Base-by-base conservation (phyloP, 306 rosid species). In the Ziziphus jujuba region DNA sequence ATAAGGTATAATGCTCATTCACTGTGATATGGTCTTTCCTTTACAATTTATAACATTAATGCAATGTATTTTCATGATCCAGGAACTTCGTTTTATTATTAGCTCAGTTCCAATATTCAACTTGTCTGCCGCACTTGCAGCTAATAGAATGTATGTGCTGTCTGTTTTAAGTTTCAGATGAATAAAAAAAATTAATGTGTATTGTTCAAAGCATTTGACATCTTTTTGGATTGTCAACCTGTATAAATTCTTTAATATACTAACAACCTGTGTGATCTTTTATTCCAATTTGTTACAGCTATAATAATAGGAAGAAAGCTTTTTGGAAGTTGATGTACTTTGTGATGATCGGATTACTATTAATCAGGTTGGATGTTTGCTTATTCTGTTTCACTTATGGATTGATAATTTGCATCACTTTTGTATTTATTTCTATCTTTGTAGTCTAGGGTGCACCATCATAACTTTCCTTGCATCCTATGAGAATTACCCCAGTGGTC, bases 21-120 rank as follows among this genome's bases (percentile, higher is more conserved):
- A 61, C 9, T 25, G 43, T 20, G 54, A 64, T 53, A 31, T 67
- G 22, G 43, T 56, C n/a, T 55, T 70, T 49, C 25, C 72, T 60
- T 47, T 65, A 16, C 10, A 47, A 58, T 35, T 63, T 23, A 40
- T 34, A 34, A 35, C 57, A 35, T 71, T 63, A 12, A 40, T 34
- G 10, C n/a, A 36, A 34, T 69, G 56, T 65, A 53, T 66, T 61
- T 76, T 76, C 55, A 69, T 79, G 62, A 63, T 81, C 82, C 96
- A 92, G 98, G 98, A 92, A 86, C 93, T 92, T 56, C 97, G 97
- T 45, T 92, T 92, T 75, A 92, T 92, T 14, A 72, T 92, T 54
- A 83, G 86, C 75, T 81, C 97, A 34, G 84, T 87, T 80, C 98
- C 98, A 80, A 77, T 92, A 54, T 90, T 92, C 84, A 92, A 92